Evolutionary conservation across 176 grass and related monocot species (phyloP).

Genomic region (Triticum monococcum): DNA sequence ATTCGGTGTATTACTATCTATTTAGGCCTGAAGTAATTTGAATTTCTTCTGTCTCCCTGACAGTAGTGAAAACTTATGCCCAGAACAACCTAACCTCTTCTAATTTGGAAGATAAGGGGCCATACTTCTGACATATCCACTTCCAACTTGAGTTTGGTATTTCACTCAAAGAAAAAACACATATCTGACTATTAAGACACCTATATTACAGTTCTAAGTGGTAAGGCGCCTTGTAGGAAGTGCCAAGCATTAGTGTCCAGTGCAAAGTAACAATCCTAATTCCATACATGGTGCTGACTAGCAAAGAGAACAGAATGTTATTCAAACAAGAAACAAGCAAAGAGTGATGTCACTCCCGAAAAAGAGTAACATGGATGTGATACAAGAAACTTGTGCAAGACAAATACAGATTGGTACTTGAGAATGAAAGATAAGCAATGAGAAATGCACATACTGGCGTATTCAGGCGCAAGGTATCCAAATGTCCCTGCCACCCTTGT

Average conservation of each 20-base stretch:
- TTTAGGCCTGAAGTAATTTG: too few species aligned
- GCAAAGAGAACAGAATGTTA: constrained; percentile 20
- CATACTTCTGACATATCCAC: background rate
- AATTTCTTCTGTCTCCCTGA: background rate
- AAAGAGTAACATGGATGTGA: constrained; percentile 13
- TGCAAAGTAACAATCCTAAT: background rate
- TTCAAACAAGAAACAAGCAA: constrained; percentile 1
- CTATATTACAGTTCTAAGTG: constrained; percentile 15
- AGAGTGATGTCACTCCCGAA: background rate
- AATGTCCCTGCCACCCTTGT: constrained; percentile 94
- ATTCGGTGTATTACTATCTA: too few species aligned
- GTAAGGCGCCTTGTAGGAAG: background rate
- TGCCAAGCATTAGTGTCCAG: constrained; percentile 2
- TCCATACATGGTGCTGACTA: constrained; percentile 8
- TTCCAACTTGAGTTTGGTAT: background rate
- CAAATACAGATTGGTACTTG: constrained; percentile 14
- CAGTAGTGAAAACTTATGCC: background rate
- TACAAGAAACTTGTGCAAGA: background rate
- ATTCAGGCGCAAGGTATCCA: constrained; percentile 97
- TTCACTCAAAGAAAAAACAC: background rate
- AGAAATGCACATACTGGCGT: constrained; percentile 83
- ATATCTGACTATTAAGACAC: background rate
- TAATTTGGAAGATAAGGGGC: background rate
- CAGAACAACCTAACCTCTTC: background rate
- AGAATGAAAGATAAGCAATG: constrained; percentile 21